Base-by-base conservation (phyloP, 495 filamentous ascomycete species). In the Penicillium crystallinum region DNA sequence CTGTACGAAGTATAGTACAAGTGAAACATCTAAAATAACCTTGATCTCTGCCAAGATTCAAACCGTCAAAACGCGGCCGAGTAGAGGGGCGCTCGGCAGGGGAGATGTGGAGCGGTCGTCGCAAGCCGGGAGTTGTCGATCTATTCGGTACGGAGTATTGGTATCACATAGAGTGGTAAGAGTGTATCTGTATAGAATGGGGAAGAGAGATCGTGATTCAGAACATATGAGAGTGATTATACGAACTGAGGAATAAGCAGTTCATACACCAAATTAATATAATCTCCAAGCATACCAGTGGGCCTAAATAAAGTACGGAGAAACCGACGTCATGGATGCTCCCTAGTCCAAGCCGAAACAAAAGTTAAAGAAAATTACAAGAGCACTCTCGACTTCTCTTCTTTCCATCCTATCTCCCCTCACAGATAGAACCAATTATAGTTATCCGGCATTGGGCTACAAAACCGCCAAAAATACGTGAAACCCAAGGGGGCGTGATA, bases 71-170 rank as follows among this genome's bases (percentile, higher is more conserved):
- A 39, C 42, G 44, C 21, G 39, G 36, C 30, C 46, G 46, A 58
- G 22, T 38, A 37, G n/a, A 23, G 18, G 33, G 49, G 53, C 36
- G 44, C 57, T 62, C 53, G 56, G 47, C 53, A 58, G 56, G 46
- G n/a, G 41, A 39, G 43, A 36, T 31, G 61, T 63, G 61, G 61
- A 58, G 51, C 54, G 33, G 57, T 60, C 57, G 61, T 63, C 61
- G 61, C 57, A 57, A 63, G 61, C 49, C 23, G 38, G 38, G 6
- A 31, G 10, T 39, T 36, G 44, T 57, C 49, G 50, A 37, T 44
- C 38, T 44, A 49, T 47, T 36, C 15, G 10, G 36, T 49, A 55
- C 27, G 23, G 23, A 27, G 23, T 27, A 27, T 18, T 34, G 31
- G n/a, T 36, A 21, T 35, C 46, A 21, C 35, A 15, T 25, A 27